Evolutionary conservation across 2,329 filamentous ascomycete genomes (phyloP), one percentile per base, ranked within the genome.

Genomic region (Didymella segeticola): DNA sequence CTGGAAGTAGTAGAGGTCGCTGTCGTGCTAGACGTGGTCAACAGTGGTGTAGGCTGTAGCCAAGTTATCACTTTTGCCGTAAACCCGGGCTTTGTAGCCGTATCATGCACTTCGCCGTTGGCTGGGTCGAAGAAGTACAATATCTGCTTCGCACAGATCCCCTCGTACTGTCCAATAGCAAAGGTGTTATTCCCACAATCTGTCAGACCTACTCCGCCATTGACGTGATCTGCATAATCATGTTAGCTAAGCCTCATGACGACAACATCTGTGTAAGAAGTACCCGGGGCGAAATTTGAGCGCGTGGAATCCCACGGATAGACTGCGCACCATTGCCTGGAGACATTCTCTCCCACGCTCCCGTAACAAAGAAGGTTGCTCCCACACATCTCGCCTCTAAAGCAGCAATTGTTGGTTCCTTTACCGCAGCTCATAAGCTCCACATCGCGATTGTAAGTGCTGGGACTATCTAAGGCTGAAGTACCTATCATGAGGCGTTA

Each of bases 341-440:
- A 7, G 12, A 37, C 31, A 22, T 26, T 5, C 20, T 26, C 22
- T 1, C 31, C 31, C 31, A 7, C 11, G 11, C 6, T 5, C 3
- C 33, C 17, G 15, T 47, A 36, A 23, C 33, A 47, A 15, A 47
- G 43, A 20, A 47, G 33, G 11, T 47, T 47, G 17, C 31, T 37
- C 14, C 31, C 43, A 14, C 43, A 47, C 11, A 12, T 19, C 11
- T 46, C 20, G 11, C n/a, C 31, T 10, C 4, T 4, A 7, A 36
- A n/a, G 23, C 43, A 47, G 11, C 43, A 47, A 8, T 29, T 37
- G 23, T 25, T 39, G 20, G 25, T 47, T 2, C 14, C 31, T 23
- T 23, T 11, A 1, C 43, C 43, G 15, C 43, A 47, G 6, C 31
- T 20, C 11, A 47, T 6, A 10, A 47, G 15, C 17, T 37, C 33